phyloP scores from a whole-genome alignment of 2,329 filamentous ascomycete species.

The Arthroderma sp. region DNA sequence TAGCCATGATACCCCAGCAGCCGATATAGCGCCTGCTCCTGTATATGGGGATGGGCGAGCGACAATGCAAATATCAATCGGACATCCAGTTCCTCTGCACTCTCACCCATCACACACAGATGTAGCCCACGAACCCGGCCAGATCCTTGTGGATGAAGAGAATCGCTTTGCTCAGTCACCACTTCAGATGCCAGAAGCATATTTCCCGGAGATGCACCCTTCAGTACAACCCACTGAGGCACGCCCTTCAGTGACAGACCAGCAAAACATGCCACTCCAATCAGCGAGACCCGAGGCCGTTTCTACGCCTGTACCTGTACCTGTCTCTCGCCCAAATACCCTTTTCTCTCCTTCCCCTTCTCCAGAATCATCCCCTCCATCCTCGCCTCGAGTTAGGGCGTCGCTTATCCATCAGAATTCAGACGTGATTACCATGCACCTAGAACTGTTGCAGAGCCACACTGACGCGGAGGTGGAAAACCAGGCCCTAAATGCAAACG shows the following conservation, averaged over 20 bases:
- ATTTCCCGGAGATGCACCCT: constrained; percentile 15
- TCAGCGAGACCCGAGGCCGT: no score
- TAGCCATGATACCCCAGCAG: neutral
- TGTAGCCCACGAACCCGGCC: constrained; percentile 10
- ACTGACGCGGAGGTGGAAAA: neutral
- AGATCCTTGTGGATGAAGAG: constrained; percentile 24
- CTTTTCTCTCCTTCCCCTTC: constrained; percentile 31
- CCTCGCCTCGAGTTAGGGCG: constrained; percentile 32
- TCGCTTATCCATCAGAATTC: constrained; percentile 34
- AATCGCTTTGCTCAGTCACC: constrained; percentile 30
- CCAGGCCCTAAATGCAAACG: neutral
- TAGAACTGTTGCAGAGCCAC: constrained; percentile 28
- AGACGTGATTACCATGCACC: constrained; percentile 35
- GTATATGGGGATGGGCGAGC: neutral
- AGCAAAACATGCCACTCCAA: neutral
- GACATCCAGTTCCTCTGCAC: constrained; percentile 11
- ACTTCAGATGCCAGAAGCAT: constrained; percentile 26
- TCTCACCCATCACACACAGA: constrained; percentile 10
- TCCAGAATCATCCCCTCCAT: constrained; percentile 30
- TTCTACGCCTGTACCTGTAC: neutral
- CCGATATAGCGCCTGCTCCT: neutral
- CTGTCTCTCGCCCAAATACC: constrained; percentile 28
- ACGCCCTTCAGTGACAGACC: constrained; percentile 2
- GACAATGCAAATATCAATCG: neutral
- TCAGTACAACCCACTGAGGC: constrained; percentile 7